A percentile compares a stretch with the other conserved stretches of the same genome.
Evolutionary conservation across 2,329 filamentous ascomycete species (phyloP).

Genomic region (Sporothrix mexicana): DNA sequence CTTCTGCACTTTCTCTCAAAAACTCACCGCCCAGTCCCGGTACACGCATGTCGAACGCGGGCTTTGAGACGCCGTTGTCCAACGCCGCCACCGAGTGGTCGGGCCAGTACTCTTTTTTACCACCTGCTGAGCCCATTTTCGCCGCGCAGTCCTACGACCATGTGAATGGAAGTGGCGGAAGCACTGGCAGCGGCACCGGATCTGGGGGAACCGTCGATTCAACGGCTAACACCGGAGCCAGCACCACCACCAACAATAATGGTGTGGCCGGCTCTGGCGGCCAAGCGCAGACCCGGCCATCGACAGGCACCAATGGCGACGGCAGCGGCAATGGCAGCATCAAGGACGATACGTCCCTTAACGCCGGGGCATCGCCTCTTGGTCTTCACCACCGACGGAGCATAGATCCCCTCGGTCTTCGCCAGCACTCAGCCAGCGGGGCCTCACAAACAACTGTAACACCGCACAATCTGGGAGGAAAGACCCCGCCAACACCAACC

Average conservation of each 20-base stretch:
- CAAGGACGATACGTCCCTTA: conserved; percentile 17
- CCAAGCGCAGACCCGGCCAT: conserved; percentile 48
- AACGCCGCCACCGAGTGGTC: conserved; percentile 62
- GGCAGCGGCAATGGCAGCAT: conserved; percentile 43
- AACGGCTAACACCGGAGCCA: not conserved
- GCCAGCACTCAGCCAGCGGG: conserved; percentile 46
- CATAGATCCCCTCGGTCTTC: conserved; percentile 51
- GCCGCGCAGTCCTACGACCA: conserved; percentile 47
- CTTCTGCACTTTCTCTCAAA: conserved; percentile 47
- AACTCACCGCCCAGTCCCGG: conserved; percentile 44
- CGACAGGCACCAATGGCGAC: conserved; percentile 46
- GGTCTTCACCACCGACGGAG: conserved; percentile 44
- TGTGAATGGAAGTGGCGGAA: conserved; percentile 12
- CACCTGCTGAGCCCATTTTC: conserved; percentile 54
- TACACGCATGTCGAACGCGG: conserved; percentile 62
- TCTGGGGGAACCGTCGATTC: conserved; percentile 5
- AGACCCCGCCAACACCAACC: conserved; percentile 25
- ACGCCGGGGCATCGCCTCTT: conserved; percentile 42
- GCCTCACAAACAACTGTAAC: conserved; percentile 48
- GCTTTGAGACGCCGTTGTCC: conserved; percentile 58
- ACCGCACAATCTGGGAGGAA: conserved; percentile 42
- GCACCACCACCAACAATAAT: conserved; percentile 10
- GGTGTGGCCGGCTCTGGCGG: conserved; percentile 7
- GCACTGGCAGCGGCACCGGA: conserved; percentile 1
- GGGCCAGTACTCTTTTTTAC: conserved; percentile 59